Conservation (phyloP, 2,329 filamentous ascomycete species). For the Hortaea werneckii region DNA sequence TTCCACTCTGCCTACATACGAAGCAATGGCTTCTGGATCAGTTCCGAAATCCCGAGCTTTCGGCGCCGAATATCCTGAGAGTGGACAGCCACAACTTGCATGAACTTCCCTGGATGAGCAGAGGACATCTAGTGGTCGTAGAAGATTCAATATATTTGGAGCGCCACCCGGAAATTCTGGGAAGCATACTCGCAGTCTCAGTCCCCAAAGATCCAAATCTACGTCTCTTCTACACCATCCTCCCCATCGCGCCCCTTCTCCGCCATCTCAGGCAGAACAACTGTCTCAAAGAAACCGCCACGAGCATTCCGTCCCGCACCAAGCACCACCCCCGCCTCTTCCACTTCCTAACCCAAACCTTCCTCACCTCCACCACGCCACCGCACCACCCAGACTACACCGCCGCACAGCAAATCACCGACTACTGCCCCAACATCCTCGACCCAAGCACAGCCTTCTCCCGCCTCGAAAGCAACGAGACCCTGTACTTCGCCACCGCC, state of each 20-base stretch:
- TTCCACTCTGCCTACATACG: conserved; percentile 6
- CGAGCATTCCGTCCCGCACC: neutral
- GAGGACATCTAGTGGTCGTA: conserved; percentile 9
- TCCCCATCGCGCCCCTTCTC: conserved; percentile 4
- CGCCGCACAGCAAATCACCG: conserved; percentile 8
- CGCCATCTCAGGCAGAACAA: conserved; percentile 1
- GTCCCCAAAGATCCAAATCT: conserved; percentile 9
- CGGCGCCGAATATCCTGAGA: neutral
- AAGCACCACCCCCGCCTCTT: conserved; percentile 7
- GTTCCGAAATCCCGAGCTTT: neutral
- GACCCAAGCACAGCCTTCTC: conserved; percentile 7
- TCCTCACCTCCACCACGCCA: conserved; percentile 7
- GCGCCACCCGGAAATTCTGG: conserved; percentile 1
- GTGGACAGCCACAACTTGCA: neutral
- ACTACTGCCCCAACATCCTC: conserved; percentile 7
- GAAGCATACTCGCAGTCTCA: conserved; percentile 12
- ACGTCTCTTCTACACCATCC: conserved; percentile 14
- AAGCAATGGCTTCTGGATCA: conserved; percentile 9
- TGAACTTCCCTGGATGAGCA: neutral
- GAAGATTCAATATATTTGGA: conserved; percentile 8
- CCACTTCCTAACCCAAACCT: conserved; percentile 9
- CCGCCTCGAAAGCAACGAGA: conserved; percentile 5
- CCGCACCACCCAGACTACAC: conserved; percentile 14
- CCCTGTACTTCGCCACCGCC: neutral
- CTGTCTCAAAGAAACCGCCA: neutral